Evolutionary conservation across 495 filamentous ascomycete genomes (phyloP).

Genomic region (Umbilicaria muhlenbergii): DNA sequence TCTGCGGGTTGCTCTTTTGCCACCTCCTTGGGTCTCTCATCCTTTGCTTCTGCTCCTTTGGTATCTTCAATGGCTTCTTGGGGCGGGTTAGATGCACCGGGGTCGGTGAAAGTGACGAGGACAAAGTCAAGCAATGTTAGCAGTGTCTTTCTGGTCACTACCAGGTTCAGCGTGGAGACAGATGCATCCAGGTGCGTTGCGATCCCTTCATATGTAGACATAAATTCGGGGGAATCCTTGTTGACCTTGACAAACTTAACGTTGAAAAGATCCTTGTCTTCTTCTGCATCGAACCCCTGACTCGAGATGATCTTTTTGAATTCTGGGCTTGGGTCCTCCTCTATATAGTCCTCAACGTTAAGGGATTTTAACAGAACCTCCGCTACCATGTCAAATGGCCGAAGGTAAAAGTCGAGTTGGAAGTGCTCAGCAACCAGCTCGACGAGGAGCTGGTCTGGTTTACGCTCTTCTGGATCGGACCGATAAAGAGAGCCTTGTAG

Average conservation of each 20-base stretch:
- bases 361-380: slow-evolving; percentile 76
- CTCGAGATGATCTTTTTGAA: slow-evolving; percentile 95
- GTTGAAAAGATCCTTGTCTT: slow-evolving; percentile 67
- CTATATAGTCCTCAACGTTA: slow-evolving; percentile 88
- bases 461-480: slow-evolving; percentile 63
- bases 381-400: slow-evolving; percentile 81
- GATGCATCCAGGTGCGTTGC: slow-evolving; percentile 84
- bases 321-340: slow-evolving; percentile 73
- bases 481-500: slow-evolving; percentile 83
- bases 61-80: slow-evolving; percentile 29
- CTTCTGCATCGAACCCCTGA: slow-evolving; percentile 54
- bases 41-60: slow-evolving; percentile 10
- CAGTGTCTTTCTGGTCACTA: slow-evolving; percentile 85
- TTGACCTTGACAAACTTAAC: slow-evolving; percentile 85
- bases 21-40: slow-evolving; percentile 17
- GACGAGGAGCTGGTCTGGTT: slow-evolving; percentile 68
- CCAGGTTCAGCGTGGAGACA: slow-evolving; percentile 86
- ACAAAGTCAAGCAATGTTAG: slow-evolving; percentile 93
- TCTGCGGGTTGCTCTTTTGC: slow-evolving; percentile 14
- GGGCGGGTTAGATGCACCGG: slow-evolving; percentile 29
- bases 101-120: slow-evolving; percentile 81
- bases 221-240: slow-evolving; percentile 80
- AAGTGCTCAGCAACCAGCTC: slow-evolving; percentile 88
- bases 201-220: slow-evolving; percentile 78
- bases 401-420: slow-evolving; percentile 67